Conservation (phyloP, 176 grass and related monocot genomes). For the Zea luxurians region DNA sequence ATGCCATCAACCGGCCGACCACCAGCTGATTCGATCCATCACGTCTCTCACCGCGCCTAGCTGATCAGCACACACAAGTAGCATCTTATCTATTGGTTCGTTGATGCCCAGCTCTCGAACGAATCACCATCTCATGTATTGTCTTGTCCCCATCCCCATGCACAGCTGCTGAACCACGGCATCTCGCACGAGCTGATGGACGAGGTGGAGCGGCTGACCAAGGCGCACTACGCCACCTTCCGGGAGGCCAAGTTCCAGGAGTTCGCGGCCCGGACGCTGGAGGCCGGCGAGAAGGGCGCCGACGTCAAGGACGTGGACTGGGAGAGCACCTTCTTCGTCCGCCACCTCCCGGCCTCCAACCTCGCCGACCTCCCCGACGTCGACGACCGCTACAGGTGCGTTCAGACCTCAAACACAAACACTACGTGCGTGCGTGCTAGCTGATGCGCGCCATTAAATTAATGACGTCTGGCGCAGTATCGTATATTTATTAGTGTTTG, state of each 20-base stretch:
- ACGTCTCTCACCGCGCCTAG: too few species aligned
- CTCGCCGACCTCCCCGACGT: constrained; percentile 60
- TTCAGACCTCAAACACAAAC: background rate
- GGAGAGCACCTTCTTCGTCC: constrained; percentile 94
- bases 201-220: constrained; percentile 82
- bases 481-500: background rate
- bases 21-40: background rate
- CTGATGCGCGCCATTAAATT: background rate
- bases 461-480: background rate
- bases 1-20: background rate
- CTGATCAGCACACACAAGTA: too few species aligned
- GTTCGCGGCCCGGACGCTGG: constrained; percentile 59
- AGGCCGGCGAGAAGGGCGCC: constrained; percentile 45
- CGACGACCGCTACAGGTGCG: constrained; percentile 69
- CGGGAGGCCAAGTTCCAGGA: constrained; percentile 61
- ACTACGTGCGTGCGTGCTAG: background rate
- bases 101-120: background rate
- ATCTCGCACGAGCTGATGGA: constrained; percentile 85
- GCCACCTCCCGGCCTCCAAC: constrained; percentile 75
- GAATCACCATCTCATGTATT: too few species aligned
- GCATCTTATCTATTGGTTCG: background rate
- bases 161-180: constrained; percentile 82
- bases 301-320: constrained; percentile 68
- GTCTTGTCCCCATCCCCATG: too few species aligned
- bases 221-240: constrained; percentile 66